Evolutionary conservation across 805 yeast species (phyloP).

Genomic region (Blastobotrys americana): DNA sequence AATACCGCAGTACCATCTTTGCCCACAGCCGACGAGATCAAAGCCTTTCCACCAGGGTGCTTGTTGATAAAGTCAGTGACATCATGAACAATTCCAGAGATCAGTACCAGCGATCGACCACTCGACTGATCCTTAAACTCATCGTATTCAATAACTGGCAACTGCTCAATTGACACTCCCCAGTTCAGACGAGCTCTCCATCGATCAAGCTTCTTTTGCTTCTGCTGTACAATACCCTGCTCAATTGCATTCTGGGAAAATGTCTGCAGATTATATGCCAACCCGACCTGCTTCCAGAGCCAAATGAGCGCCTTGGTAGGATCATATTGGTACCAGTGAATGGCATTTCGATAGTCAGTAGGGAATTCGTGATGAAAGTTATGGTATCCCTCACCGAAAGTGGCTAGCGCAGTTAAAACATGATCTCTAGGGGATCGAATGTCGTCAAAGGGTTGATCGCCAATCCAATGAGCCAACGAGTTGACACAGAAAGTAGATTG

Average conservation of each 20-base stretch:
- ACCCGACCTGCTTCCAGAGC: conserved; percentile 43
- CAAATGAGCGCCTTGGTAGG: conserved; percentile 77
- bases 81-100: conserved; percentile 89
- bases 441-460: conserved; percentile 67
- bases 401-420: conserved; percentile 52
- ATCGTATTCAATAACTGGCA: conserved; percentile 60
- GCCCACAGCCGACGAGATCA: conserved; percentile 75
- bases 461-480: conserved; percentile 75
- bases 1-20: conserved; percentile 92
- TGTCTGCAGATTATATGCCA: conserved; percentile 51
- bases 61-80: conserved; percentile 83
- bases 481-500: conserved; percentile 73
- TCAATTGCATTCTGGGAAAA: conserved; percentile 57
- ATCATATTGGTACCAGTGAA: conserved; percentile 68
- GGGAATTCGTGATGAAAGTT: conserved; percentile 96
- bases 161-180: conserved; percentile 88
- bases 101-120: conserved; percentile 62
- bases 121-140: conserved; percentile 46
- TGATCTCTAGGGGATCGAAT: conserved; percentile 68
- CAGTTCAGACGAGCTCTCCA: conserved; percentile 75
- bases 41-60: conserved; percentile 89
- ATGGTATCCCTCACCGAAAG: conserved; percentile 88
- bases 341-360: conserved; percentile 74
- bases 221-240: conserved; percentile 69
- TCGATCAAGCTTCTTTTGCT: conserved; percentile 71